These are phyloP conservation scores for Physocladia obscura DNA, from an alignment of 192 early-diverging fungal genomes.

Conservation along the genomic window DNA sequence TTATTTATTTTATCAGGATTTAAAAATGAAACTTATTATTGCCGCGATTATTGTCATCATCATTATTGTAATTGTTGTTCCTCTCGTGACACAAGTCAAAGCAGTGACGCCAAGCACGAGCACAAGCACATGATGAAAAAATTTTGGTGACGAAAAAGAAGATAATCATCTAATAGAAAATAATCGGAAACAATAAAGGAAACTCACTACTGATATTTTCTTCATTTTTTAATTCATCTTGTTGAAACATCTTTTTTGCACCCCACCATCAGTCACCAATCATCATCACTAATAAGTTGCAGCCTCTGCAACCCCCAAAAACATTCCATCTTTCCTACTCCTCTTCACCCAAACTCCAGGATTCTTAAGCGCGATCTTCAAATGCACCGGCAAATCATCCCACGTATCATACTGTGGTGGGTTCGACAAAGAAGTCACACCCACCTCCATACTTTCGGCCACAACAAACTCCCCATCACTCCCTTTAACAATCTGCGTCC, in stretches of 20 bases:
- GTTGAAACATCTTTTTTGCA: background rate
- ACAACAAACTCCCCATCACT: background rate
- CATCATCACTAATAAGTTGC: background rate
- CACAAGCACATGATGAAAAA: background rate
- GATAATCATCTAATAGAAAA: background rate
- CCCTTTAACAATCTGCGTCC: background rate
- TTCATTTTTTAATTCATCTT: background rate
- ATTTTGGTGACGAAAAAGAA: background rate
- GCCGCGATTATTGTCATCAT: constrained; percentile 62
- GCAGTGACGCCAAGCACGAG: background rate
- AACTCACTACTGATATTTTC: background rate
- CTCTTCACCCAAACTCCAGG: constrained; percentile 23
- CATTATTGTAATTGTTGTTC: constrained; percentile 60
- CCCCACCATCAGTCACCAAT: background rate
- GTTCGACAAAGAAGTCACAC: background rate
- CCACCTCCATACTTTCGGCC: background rate
- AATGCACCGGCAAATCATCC: constrained; percentile 1
- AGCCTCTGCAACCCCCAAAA: constrained; percentile 8
- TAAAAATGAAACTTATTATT: constrained; percentile 92
- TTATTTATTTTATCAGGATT: constrained; percentile 47
- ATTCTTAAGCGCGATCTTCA: constrained; percentile 16
- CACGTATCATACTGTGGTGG: background rate
- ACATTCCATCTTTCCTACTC: constrained; percentile 7
- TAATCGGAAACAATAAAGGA: background rate
- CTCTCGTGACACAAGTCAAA: constrained; percentile 30